These are phyloP conservation scores for Claviceps sp. DNA, from an alignment of 2,329 filamentous ascomycete species.

Conservation along the genomic window DNA sequence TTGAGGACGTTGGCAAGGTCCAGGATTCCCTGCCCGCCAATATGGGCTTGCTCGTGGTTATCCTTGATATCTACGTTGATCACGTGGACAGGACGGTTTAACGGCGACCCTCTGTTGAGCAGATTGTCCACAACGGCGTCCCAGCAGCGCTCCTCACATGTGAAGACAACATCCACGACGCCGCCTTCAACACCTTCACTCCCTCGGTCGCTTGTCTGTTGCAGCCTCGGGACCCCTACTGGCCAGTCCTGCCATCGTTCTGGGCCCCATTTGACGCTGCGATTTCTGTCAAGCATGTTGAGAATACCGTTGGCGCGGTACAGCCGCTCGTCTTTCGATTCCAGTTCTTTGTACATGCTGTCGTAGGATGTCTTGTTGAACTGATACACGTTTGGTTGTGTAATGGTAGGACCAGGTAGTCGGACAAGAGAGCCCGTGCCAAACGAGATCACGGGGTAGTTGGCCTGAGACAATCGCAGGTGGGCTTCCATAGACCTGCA, in stretches of 20 bases:
- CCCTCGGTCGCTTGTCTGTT: slow-evolving; percentile 64
- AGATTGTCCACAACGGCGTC: slow-evolving; percentile 94
- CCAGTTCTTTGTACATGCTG: slow-evolving; percentile 84
- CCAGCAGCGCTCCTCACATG: slow-evolving; percentile 96
- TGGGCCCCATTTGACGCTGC: slow-evolving; percentile 84
- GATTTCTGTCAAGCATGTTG: slow-evolving; percentile 90
- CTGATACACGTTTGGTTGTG: slow-evolving; percentile 90
- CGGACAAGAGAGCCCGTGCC: slow-evolving; percentile 92
- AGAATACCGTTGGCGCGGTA: slow-evolving; percentile 88
- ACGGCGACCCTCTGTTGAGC: slow-evolving; percentile 66
- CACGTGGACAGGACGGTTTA: slow-evolving; percentile 90
- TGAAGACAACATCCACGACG: slow-evolving; percentile 87
- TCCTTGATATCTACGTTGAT: slow-evolving; percentile 98
- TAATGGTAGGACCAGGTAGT: slow-evolving; percentile 79
- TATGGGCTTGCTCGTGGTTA: slow-evolving; percentile 89
- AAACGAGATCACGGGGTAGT: slow-evolving; percentile 95
- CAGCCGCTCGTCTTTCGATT: slow-evolving; percentile 69
- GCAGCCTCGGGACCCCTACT: slow-evolving; percentile 68
- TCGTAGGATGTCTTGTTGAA: slow-evolving; percentile 97
- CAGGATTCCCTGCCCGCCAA: slow-evolving; percentile 82
- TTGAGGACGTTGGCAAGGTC: slow-evolving; percentile 83
- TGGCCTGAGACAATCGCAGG: slow-evolving; percentile 70
- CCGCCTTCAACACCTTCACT: slow-evolving; percentile 73
- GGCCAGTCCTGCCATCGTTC: slow-evolving; percentile 98
- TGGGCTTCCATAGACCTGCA: slow-evolving; percentile 77